Base-by-base conservation (phyloP, 495 filamentous ascomycete genomes). In the Penicillium flavigenum region DNA sequence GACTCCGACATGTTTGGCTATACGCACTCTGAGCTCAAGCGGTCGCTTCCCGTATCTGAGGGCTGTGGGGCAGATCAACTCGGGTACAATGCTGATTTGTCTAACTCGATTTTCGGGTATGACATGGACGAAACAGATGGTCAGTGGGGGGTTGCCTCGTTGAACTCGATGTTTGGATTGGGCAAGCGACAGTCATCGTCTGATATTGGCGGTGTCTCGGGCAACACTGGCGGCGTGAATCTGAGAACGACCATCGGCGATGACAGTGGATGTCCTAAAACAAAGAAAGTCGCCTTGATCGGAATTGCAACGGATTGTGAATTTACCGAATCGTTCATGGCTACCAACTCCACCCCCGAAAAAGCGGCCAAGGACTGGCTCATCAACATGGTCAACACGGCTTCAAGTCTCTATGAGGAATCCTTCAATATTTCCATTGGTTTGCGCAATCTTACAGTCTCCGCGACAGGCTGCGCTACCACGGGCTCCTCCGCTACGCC, bases 351-450 rank as follows among this genome's bases (percentile, higher is more conserved):
- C 0, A 67, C 64, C 3, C 66, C 66, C 3, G 79, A 81, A 19
- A 80, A 84, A 17, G 72, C 79, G 4, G 83, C 86, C 2, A 77
- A 81, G 46, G 49, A 79, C 32, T 95, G 92, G 69, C 77, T 98
- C 48, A 92, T 98, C 69, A 81, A 76, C 46, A 80, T 89, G 64
- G 87, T 98, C 60, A 96, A 96, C 75, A 78, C 84, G 17, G 94
- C 94, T 14, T 98, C 94, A 4, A 82, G 80, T 53, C 72, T 96
- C 3, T 98, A 89, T 63, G 95, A 98, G 73, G 82, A 79, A 53
- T 88, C 88, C 5, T 98, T 98, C 81, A 97, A 96, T 65, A 90
- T 98, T 62, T 89, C 91, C 0, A 83, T 98, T 24, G 94, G 91
- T 42, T 81, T 98, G 52, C 83, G 87, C 57, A 94, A 96, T 68